A percentile compares a stretch with the other conserved stretches of the same genome.
Evolutionary conservation across 192 early-diverging fungal species (phyloP).

Genomic region (Backusella circina): DNA sequence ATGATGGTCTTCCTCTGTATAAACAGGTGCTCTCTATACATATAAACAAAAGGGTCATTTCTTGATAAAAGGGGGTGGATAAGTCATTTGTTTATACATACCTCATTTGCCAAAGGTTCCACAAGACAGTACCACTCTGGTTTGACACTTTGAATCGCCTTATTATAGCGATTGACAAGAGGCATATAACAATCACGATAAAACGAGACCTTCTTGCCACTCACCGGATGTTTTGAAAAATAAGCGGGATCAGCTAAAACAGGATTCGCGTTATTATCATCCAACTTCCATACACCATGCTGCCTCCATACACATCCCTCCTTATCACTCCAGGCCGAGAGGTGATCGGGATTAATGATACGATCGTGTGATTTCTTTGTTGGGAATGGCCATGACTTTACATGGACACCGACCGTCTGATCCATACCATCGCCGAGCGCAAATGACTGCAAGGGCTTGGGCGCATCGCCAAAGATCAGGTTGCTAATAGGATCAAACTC

Average conservation of each 20-base stretch:
- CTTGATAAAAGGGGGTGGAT: neutral
- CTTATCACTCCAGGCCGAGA: slow-evolving; percentile 61
- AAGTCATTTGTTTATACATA: slow-evolving; percentile 27
- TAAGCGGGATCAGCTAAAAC: slow-evolving; percentile 55
- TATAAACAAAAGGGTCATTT: neutral
- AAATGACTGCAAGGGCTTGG: slow-evolving; percentile 72
- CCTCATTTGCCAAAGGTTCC: slow-evolving; percentile 82
- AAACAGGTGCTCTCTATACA: slow-evolving; percentile 40
- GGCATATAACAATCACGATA: slow-evolving; percentile 71
- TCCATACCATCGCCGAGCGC: slow-evolving; percentile 70
- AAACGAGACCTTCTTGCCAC: slow-evolving; percentile 57
- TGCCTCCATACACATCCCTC: slow-evolving; percentile 69
- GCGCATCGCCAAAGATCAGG: slow-evolving; percentile 67
- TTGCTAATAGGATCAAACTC: slow-evolving; percentile 62
- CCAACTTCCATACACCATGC: slow-evolving; percentile 73
- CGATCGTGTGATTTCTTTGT: slow-evolving; percentile 52
- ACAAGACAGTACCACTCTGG: slow-evolving; percentile 61
- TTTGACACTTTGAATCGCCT: slow-evolving; percentile 55
- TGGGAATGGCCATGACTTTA: slow-evolving; percentile 75
- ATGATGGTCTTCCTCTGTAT: slow-evolving; percentile 41
- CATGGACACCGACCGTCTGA: slow-evolving; percentile 70
- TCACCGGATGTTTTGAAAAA: slow-evolving; percentile 61
- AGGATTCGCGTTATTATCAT: slow-evolving; percentile 48
- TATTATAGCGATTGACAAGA: slow-evolving; percentile 61
- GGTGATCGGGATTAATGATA: slow-evolving; percentile 53